Percentiles rank a stretch among this genome's conserved stretches.
These are phyloP conservation scores for Cytospora schulzeri DNA, from an alignment of 2,329 filamentous ascomycete genomes.

Conservation along the genomic window DNA sequence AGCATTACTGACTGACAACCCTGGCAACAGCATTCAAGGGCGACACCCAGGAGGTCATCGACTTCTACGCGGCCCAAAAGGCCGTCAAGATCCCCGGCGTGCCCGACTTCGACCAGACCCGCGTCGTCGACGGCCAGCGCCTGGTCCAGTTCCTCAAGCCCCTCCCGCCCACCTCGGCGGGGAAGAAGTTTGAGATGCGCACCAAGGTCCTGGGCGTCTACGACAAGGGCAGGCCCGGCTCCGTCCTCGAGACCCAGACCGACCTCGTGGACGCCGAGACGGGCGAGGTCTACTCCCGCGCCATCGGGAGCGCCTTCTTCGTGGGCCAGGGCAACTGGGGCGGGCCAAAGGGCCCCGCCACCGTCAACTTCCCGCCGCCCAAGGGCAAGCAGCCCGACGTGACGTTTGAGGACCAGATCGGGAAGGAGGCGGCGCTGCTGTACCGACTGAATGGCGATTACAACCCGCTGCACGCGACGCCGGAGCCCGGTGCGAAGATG, in stretches of 20 bases:
- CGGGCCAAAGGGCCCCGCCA: slow-evolving; percentile 85
- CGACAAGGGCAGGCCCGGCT: slow-evolving; percentile 84
- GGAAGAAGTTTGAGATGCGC: slow-evolving; percentile 73
- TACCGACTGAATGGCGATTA: slow-evolving; percentile 92
- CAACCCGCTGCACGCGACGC: slow-evolving; percentile 87
- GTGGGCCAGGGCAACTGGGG: slow-evolving; percentile 82
- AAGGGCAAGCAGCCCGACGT: slow-evolving; percentile 71
- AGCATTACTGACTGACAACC: slow-evolving; percentile 6
- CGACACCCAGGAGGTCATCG: slow-evolving; percentile 72
- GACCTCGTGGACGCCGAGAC: slow-evolving; percentile 70
- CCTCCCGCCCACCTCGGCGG: slow-evolving; percentile 71
- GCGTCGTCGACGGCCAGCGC: slow-evolving; percentile 83
- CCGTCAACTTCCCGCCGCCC: slow-evolving; percentile 74
- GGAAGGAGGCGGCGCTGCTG: slow-evolving; percentile 69
- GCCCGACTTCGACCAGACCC: slow-evolving; percentile 72
- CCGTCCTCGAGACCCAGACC: slow-evolving; percentile 78
- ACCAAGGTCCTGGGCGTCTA: slow-evolving; percentile 82
- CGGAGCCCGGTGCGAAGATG: slow-evolving; percentile 84
- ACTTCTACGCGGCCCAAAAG: slow-evolving; percentile 77
- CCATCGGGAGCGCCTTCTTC: slow-evolving; percentile 74
- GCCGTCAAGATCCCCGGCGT: slow-evolving; percentile 71
- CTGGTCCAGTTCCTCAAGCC: slow-evolving; percentile 76
- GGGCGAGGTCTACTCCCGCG: slow-evolving; percentile 71
- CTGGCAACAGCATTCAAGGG: slow-evolving; percentile 70
- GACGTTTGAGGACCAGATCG: slow-evolving; percentile 71